Percentiles rank a stretch among this genome's conserved stretches.
phyloP scores from a whole-genome alignment of 2,329 filamentous ascomycete genomes.

The Tolypocladium amazonense region DNA sequence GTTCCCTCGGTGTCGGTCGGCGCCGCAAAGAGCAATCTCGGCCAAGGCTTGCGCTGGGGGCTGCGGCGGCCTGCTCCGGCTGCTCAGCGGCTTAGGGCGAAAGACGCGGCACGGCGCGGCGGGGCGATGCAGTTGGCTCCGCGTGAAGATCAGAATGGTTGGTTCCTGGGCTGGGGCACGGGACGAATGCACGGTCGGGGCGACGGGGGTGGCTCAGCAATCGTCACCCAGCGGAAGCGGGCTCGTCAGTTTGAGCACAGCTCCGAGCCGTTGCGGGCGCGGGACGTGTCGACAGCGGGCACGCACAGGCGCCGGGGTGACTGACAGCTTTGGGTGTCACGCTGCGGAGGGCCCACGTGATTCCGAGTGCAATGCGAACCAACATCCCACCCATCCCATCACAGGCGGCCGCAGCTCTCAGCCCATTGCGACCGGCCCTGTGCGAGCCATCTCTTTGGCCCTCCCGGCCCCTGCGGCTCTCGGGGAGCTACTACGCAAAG shows the following conservation, averaged over 20 bases:
- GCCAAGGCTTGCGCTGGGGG: not conserved
- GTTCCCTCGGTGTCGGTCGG: slow-evolving; percentile 1
- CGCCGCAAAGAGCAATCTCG: not conserved
- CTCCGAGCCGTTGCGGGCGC: not conserved
- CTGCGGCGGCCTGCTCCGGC: not conserved
- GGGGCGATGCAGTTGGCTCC: not conserved
- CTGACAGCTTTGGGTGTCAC: too few relatives aligned
- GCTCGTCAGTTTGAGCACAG: not conserved
- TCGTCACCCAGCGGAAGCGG: not conserved
- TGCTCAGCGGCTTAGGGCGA: not conserved
- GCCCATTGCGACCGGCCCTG: not conserved
- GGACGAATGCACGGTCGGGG: not conserved
- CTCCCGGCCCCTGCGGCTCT: not conserved
- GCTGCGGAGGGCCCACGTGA: not conserved
- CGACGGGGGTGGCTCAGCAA: too few relatives aligned
- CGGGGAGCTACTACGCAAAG: not conserved
- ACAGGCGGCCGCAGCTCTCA: not conserved
- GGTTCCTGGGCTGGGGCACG: not conserved
- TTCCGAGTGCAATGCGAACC: not conserved
- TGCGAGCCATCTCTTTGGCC: not conserved
- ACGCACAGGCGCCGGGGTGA: too few relatives aligned
- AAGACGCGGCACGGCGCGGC: not conserved
- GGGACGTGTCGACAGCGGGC: too few relatives aligned
- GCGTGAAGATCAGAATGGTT: not conserved
- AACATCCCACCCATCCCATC: not conserved